phyloP scores from a whole-genome alignment of 305 asterid species.

The Fraxinus sp. region DNA sequence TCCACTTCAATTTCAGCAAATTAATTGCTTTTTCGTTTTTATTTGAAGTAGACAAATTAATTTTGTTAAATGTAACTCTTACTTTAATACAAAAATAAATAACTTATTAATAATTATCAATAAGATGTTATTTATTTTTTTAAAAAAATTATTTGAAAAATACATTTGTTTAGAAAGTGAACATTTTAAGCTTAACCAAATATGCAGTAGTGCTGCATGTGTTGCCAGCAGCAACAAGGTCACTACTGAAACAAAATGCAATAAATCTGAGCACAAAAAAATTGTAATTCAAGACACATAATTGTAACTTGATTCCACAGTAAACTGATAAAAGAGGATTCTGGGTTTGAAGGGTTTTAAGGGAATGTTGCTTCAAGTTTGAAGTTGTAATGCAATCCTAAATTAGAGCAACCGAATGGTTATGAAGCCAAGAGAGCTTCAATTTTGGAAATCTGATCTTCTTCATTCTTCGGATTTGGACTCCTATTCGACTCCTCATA shows the following conservation, averaged over 20 bases:
- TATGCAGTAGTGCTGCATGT: neutral
- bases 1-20: too few relatives aligned
- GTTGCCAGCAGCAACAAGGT: neutral
- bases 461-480: constrained; percentile 78
- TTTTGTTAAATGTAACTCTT: neutral
- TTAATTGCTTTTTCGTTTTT: neutral
- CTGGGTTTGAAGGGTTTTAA: neutral
- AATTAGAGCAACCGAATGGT: neutral
- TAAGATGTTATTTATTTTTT: neutral
- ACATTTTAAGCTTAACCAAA: neutral
- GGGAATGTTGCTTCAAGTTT: neutral
- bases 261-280: neutral
- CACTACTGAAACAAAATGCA: neutral
- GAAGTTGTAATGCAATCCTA: neutral
- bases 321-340: neutral
- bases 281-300: neutral
- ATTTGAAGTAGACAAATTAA: neutral
- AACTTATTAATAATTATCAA: neutral
- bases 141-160: neutral
- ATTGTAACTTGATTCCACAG: neutral
- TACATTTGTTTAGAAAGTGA: neutral
- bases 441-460: constrained; percentile 75
- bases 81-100: neutral
- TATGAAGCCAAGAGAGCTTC: constrained; percentile 78
- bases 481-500: constrained; percentile 57